Conservation (phyloP, 2,329 filamentous ascomycete species). For the Iodosphaeria phyllophila region DNA sequence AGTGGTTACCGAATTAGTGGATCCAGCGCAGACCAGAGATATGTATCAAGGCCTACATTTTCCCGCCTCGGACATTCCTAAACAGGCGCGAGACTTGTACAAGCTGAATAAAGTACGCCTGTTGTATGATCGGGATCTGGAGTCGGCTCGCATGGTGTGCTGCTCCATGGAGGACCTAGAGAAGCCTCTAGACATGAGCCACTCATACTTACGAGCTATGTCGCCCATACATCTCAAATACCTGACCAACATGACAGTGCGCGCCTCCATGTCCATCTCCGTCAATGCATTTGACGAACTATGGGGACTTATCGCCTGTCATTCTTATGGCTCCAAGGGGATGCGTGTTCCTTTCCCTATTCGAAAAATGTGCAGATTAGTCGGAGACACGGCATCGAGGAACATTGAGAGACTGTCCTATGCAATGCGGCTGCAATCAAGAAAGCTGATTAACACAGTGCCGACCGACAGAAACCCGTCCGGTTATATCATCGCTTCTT, state of each 20-base stretch:
- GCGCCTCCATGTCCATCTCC: conserved; percentile 90
- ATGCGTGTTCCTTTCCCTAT: conserved; percentile 90
- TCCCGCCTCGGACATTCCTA: conserved; percentile 71
- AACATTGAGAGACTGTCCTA: conserved; percentile 83
- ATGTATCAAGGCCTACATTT: conserved; percentile 79
- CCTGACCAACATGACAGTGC: conserved; percentile 70
- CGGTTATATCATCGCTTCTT: conserved; percentile 79
- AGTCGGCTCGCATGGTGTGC: conserved; percentile 68
- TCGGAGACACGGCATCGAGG: conserved; percentile 69
- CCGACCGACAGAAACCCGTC: conserved; percentile 68
- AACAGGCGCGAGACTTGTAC: conserved; percentile 75
- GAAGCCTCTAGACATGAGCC: conserved; percentile 61
- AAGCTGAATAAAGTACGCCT: conserved; percentile 79
- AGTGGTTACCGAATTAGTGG: conserved; percentile 74
- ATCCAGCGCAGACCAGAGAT: conserved; percentile 62
- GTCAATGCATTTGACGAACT: conserved; percentile 72
- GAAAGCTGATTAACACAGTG: conserved; percentile 74
- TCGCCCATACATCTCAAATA: conserved; percentile 84
- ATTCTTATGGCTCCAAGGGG: conserved; percentile 56
- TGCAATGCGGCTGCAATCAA: conserved; percentile 63
- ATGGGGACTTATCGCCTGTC: conserved; percentile 78
- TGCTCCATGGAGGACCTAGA: conserved; percentile 56
- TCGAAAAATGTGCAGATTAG: conserved; percentile 75
- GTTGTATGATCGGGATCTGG: conserved; percentile 66
- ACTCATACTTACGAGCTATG: conserved; percentile 74